Evolutionary conservation across 1,284 basidiomycete genomes (phyloP).

Genomic region (Cutaneotrichosporon sp.): DNA sequence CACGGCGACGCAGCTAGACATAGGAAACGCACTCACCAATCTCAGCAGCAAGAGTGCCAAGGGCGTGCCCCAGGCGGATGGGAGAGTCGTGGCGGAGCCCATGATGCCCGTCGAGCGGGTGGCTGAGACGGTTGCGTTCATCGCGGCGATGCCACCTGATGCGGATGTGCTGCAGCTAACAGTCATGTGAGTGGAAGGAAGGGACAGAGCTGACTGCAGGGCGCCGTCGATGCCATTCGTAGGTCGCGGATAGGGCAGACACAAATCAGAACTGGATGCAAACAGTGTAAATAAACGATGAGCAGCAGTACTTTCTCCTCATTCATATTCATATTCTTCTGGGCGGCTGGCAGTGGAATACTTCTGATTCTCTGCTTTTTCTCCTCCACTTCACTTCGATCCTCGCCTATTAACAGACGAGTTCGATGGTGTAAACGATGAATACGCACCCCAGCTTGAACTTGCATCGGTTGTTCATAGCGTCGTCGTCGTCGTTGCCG

Average conservation of each 20-base stretch:
- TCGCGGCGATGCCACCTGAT: conserved; percentile 65
- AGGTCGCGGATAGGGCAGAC: conserved; percentile 18
- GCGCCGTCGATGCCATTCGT: conserved; percentile 28
- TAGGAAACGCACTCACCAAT: conserved; percentile 69
- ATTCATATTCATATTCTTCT: too few species aligned
- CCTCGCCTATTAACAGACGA: neutral
- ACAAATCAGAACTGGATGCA: too few species aligned
- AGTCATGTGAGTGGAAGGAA: conserved; percentile 61
- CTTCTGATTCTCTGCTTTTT: neutral
- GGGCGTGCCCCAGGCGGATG: conserved; percentile 69
- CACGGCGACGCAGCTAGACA: conserved; percentile 74
- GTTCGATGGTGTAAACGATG: too few species aligned
- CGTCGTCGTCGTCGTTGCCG: neutral
- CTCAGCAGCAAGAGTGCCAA: conserved; percentile 57
- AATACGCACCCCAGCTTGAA: too few species aligned
- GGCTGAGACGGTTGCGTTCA: conserved; percentile 66
- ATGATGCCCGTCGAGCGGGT: conserved; percentile 60
- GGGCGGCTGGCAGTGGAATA: neutral
- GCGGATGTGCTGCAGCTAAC: conserved; percentile 62
- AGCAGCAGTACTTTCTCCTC: too few species aligned
- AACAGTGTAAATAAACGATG: too few species aligned
- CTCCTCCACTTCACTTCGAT: neutral
- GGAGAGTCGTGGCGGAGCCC: conserved; percentile 61
- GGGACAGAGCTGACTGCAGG: conserved; percentile 17
- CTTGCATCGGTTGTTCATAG: neutral